Conservation (phyloP, 1,284 basidiomycete species). For the Leucoagaricus sp. region DNA sequence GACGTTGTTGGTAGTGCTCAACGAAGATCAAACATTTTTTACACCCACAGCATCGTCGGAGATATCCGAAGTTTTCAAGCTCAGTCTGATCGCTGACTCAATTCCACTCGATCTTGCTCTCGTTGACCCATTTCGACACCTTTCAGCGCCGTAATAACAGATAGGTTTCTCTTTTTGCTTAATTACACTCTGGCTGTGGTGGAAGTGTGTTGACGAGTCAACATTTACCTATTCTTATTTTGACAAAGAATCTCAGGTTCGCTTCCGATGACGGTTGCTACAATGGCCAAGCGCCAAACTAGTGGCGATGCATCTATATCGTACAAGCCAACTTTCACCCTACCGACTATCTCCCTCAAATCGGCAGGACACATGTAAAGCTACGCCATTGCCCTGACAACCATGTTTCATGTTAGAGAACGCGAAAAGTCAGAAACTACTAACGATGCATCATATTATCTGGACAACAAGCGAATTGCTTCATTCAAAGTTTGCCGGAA, state of each 20-base stretch:
- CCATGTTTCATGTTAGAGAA: too few relatives aligned
- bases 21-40: conserved; percentile 27
- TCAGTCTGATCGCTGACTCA: conserved; percentile 17
- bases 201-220: neutral
- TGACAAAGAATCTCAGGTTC: neutral
- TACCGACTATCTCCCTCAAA: too few relatives aligned
- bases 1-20: conserved; percentile 21
- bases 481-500: too few relatives aligned
- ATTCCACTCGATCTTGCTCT: neutral
- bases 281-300: neutral
- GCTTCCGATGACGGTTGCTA: neutral
- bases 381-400: too few relatives aligned
- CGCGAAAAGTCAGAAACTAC: too few relatives aligned
- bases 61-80: conserved; percentile 17
- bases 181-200: neutral
- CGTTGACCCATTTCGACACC: neutral
- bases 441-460: too few relatives aligned
- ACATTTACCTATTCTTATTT: too few relatives aligned
- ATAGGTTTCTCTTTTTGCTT: neutral
- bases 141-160: neutral
- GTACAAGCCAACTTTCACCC: too few relatives aligned
- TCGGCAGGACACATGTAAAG: too few relatives aligned
- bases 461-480: too few relatives aligned
- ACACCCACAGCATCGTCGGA: conserved; percentile 15
- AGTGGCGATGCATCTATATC: neutral